phyloP scores from a whole-genome alignment of 768 basidiomycete species.

The Serendipita sp. region DNA sequence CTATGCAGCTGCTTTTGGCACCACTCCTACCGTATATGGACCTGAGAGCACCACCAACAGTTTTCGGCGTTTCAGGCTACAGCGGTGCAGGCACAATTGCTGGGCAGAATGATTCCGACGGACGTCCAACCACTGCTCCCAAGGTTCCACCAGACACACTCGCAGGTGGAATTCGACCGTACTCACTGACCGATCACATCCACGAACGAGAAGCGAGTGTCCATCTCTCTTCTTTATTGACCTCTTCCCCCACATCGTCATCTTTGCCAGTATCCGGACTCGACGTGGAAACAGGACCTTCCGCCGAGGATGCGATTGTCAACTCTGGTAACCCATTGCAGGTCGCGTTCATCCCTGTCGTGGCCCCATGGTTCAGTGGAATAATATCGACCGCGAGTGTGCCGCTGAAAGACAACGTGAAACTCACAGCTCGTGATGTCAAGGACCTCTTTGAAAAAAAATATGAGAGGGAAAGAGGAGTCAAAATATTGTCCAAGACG shows the following conservation, averaged over 20 bases:
- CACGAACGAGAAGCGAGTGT: conserved; percentile 89
- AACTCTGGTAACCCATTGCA: conserved; percentile 20
- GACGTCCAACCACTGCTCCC: conserved; percentile 55
- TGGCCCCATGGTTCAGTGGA: conserved; percentile 92
- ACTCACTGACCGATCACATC: conserved; percentile 90
- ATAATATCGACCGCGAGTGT: conserved; percentile 79
- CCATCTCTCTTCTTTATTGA: conserved; percentile 56
- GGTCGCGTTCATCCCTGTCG: conserved; percentile 72
- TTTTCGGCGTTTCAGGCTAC: conserved; percentile 89
- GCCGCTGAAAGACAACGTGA: conserved; percentile 36
- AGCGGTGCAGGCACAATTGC: conserved; percentile 85
- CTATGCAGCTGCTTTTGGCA: conserved; percentile 78
- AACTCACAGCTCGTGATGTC: conserved; percentile 56
- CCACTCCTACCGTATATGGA: conserved; percentile 65
- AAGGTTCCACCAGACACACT: conserved; percentile 71
- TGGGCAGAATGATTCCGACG: conserved; percentile 43
- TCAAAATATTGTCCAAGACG: conserved; percentile 44
- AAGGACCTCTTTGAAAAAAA: conserved; percentile 54
- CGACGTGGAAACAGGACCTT: background rate
- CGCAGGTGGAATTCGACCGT: conserved; percentile 60
- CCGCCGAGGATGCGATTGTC: background rate
- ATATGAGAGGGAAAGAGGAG: conserved; percentile 60
- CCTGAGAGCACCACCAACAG: conserved; percentile 45
- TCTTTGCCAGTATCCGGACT: conserved; percentile 14
- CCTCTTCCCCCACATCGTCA: conserved; percentile 11